A percentile compares a stretch with the other conserved stretches of the same genome.
phyloP scores from a whole-genome alignment of 805 yeast genomes.

The Cyberlindnera sargentensis region DNA sequence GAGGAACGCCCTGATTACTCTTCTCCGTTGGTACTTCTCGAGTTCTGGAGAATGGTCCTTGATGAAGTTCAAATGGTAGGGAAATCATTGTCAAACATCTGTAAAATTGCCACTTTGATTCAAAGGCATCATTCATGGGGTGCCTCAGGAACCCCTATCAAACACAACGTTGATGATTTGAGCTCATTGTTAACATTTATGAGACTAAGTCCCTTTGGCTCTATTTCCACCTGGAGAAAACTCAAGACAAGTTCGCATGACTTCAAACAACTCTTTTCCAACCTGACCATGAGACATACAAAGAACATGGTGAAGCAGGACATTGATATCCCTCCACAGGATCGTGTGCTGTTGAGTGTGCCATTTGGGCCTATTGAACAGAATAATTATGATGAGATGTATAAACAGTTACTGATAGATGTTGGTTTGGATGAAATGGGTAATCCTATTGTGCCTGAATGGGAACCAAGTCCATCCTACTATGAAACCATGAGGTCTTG shows the following conservation, averaged over 20 bases:
- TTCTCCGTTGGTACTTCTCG: conserved; percentile 74
- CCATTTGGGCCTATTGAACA: conserved; percentile 82
- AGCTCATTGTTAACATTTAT: conserved; percentile 65
- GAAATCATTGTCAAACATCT: conserved; percentile 63
- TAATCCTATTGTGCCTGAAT: conserved; percentile 39
- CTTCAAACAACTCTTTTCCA: conserved; percentile 45
- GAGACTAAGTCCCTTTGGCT: conserved; percentile 56
- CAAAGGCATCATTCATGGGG: conserved; percentile 95
- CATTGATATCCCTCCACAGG: conserved; percentile 72
- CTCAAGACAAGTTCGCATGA: conserved; percentile 23
- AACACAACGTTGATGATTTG: conserved; percentile 57
- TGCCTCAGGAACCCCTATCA: conserved; percentile 91
- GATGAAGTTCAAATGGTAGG: conserved; percentile 96
- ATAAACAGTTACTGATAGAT: conserved; percentile 48
- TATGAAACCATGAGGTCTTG: conserved; percentile 53
- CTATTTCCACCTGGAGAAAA: conserved; percentile 7
- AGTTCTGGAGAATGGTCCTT: conserved; percentile 83
- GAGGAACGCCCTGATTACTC: conserved; percentile 42
- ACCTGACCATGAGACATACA: conserved; percentile 68
- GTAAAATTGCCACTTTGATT: conserved; percentile 69
- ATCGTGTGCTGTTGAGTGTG: conserved; percentile 57
- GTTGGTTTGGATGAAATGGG: conserved; percentile 46
- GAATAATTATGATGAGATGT: conserved; percentile 65
- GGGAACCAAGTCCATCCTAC: conserved; percentile 39
- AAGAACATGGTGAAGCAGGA: conserved; percentile 76